Conservation (phyloP, 139 green algal species). For the Chlorella sorokiniana region DNA sequence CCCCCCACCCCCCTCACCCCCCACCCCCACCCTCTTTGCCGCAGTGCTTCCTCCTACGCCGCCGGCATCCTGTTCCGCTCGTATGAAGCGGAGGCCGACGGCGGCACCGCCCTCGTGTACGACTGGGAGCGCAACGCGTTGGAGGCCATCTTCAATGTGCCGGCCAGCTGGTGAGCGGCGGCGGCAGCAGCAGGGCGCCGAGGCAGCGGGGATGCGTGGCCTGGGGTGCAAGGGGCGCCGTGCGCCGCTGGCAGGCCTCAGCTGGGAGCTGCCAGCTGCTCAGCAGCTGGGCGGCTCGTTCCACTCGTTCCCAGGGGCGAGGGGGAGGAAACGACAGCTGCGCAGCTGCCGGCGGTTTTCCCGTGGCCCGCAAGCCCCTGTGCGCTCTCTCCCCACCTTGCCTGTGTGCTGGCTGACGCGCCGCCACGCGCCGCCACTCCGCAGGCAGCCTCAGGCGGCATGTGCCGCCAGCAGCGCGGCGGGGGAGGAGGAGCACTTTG, state of each 20-base stretch:
- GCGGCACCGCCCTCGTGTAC: conserved; percentile 76
- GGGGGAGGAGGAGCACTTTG: conserved; percentile 7
- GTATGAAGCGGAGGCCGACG: conserved; percentile 67
- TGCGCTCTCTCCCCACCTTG: neutral
- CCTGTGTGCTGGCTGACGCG: neutral
- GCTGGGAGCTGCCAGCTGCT: no score
- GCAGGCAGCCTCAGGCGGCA: conserved; percentile 24
- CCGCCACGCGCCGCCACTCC: neutral
- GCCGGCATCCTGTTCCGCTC: conserved; percentile 68
- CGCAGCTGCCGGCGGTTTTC: no score
- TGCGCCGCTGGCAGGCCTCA: no score
- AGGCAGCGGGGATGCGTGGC: no score
- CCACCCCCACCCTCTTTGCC: neutral
- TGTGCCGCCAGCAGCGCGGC: neutral
- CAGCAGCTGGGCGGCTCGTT: no score
- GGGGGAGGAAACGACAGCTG: no score
- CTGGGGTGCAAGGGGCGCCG: no score
- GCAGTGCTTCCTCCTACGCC: conserved; percentile 41
- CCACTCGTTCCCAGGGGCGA: no score
- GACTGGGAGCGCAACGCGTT: conserved; percentile 70
- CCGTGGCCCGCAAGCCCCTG: neutral
- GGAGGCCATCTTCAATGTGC: conserved; percentile 65
- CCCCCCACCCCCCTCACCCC: neutral
- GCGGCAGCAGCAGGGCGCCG: no score
- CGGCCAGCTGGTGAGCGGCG: conserved; percentile 15